A percentile compares a stretch with the other conserved stretches of the same genome.
phyloP scores from a whole-genome alignment of 1,284 basidiomycete species.

The Agroathelia rolfsii region DNA sequence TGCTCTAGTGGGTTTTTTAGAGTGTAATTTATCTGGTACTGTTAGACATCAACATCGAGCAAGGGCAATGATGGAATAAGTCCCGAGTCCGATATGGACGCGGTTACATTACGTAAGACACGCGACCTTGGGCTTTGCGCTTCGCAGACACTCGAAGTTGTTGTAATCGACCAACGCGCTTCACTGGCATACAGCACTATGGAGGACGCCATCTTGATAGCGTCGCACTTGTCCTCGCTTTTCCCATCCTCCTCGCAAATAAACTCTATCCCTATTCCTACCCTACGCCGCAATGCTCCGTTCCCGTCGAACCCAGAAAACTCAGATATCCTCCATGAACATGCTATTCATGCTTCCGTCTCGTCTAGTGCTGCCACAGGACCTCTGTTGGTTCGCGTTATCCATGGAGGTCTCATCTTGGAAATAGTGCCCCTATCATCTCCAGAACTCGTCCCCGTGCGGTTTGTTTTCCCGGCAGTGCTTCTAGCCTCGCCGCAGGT shows the following conservation, averaged over 20 bases:
- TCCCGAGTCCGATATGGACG: too few relatives aligned
- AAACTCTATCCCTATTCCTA: conserved; percentile 44
- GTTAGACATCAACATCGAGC: too few relatives aligned
- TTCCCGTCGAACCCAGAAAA: conserved; percentile 30
- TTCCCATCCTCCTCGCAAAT: conserved; percentile 42
- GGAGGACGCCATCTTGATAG: conserved; percentile 40
- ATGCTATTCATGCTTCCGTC: conserved; percentile 58
- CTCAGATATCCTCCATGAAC: conserved; percentile 56
- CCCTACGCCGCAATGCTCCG: conserved; percentile 43
- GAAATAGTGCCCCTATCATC: conserved; percentile 69
- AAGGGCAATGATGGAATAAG: too few relatives aligned
- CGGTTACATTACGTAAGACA: too few relatives aligned
- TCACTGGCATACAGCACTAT: conserved; percentile 24
- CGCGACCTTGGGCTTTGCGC: too few relatives aligned
- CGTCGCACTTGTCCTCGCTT: conserved; percentile 56
- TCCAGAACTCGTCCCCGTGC: conserved; percentile 51
- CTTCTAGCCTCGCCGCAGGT: conserved; percentile 60
- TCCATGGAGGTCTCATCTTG: conserved; percentile 66
- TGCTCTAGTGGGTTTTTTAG: too few relatives aligned
- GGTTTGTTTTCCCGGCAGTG: conserved; percentile 71
- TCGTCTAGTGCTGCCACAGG: conserved; percentile 53
- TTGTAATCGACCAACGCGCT: too few relatives aligned
- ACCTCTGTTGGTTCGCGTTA: conserved; percentile 62
- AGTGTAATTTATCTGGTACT: too few relatives aligned
- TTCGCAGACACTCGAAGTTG: too few relatives aligned